Evolutionary conservation across 768 basidiomycete genomes (phyloP), one percentile per base, ranked within the genome.

Genomic region (Hemileccinum rubropunctum): DNA sequence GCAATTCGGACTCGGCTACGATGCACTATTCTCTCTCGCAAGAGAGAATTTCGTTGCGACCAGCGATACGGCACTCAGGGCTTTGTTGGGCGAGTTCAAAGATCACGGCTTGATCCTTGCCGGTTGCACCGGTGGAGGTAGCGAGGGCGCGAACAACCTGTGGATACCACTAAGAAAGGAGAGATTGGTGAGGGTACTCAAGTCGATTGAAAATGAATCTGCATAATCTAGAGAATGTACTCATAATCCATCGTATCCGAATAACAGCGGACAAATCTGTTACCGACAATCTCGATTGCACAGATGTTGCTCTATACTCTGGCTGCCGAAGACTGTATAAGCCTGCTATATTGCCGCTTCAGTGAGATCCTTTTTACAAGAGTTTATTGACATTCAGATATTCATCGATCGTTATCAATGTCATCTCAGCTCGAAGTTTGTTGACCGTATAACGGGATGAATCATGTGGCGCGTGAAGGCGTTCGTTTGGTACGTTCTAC

Each of bases 161-260:
- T 97, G 93, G 93, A 90, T 97, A 58, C 90, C 91, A 2, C 59
- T 98, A 58, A 76, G 88, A 54, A 86, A 84, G 66, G 91, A 93
- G 61, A 76, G 86, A 57, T 63, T 95, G 55, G 65, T 64, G 15
- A 76, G 65, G 50, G 71, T 86, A 7, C 61, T 83, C 36, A 53
- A 58, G 45, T 55, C 62, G 15, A 58, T 68, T 20, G 62, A 63
- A 55, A 18, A 41, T 21, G 62, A 65, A 46, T 38, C 52, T 5
- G 42, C 49, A 35, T 59, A 34, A 57, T 52, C 26, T 32, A 46
- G 50, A 34, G 9, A 48, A 11, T 27, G 38, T 44, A 38, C 38
- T 35, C 23, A 28, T 45, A 10, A 36, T 44, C 20, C n/a, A n/a
- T n/a, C n/a, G n/a, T n/a, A 27, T 36, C 14, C 18, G 33, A 35